Base-by-base conservation (phyloP, 108 stramenopile genomes). In the Cylindrotheca closterium region DNA sequence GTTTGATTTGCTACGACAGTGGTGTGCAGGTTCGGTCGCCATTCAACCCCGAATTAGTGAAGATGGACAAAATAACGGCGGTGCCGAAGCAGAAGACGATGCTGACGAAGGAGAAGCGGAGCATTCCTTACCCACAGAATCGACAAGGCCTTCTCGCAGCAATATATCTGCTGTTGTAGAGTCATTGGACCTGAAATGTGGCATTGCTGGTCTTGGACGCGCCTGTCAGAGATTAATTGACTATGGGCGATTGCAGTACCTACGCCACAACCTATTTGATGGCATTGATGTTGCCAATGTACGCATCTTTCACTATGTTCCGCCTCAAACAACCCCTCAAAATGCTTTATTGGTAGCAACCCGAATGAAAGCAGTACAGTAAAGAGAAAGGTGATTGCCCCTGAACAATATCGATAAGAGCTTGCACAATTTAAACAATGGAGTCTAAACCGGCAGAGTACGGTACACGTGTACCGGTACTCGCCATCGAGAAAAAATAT, bases 211-310 rank as follows among this genome's bases (percentile, higher is more conserved):
- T 25, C 65, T 93, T 15, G 89, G 92, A 8, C 60, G 92, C 30
- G 92, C 92, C 31, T 93, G 92, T 55, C 92, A 93, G 51, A 58
- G 92, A 25, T 56, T 93, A 19, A 83, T 93, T 47, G 92, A 93
- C 55, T 78, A 78, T 61, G 92, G 89, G 31, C 64, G 92, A 55
- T 58, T 59, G 29, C 65, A 85, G 15, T 93, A 89, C 61, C 76
- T 93, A 55, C 62, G 58, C 45, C 55, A 77, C 23, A 50, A 58
- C 10, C 37, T 91, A 25, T 83, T 85, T 58, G 30, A 19, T 21
- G 7, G 30, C n/a, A 19, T 24, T 28, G 8, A 21, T 32, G 22
- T n/a, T 1, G 45, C 65, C 47, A 51, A 23, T 25, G 60, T 68
- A 4, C 70, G 70, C 0, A 28, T 89, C 45, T 53, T 53, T 30